A percentile compares a stretch with the other conserved stretches of the same genome.
phyloP scores from a whole-genome alignment of 2,329 filamentous ascomycete genomes.

The Scedosporium aurantiacum region DNA sequence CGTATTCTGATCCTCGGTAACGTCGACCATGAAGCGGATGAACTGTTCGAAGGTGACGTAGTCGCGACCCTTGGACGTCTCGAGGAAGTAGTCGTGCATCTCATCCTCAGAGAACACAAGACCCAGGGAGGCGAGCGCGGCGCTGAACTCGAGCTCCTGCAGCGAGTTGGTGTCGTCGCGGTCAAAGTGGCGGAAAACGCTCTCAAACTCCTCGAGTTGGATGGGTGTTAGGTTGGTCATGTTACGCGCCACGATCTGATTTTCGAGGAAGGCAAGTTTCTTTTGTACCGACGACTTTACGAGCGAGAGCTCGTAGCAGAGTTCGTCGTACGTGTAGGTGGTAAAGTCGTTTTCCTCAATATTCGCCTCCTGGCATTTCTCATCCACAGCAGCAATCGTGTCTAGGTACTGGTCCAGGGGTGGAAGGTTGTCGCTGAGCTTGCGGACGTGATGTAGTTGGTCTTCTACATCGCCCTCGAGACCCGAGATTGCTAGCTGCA shows the following conservation, averaged over 20 bases:
- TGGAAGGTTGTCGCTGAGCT: constrained; percentile 72
- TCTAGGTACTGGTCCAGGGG: constrained; percentile 87
- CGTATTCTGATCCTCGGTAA: constrained; percentile 97
- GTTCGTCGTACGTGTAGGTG: constrained; percentile 96
- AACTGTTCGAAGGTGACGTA: constrained; percentile 96
- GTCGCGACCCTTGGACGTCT: constrained; percentile 68
- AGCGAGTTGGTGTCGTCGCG: constrained; percentile 83
- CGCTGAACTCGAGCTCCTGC: constrained; percentile 89
- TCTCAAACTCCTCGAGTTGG: constrained; percentile 96
- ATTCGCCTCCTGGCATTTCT: constrained; percentile 88
- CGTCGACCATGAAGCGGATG: constrained; percentile 98
- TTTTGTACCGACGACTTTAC: constrained; percentile 90
- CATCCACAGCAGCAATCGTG: constrained; percentile 75
- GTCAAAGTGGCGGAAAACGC: constrained; percentile 96
- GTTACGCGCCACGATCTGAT: constrained; percentile 93
- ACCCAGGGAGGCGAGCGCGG: constrained; percentile 86
- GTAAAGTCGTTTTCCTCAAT: constrained; percentile 99
- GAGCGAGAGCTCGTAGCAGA: constrained; percentile 83
- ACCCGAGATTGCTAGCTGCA: constrained; percentile 91
- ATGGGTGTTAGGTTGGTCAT: constrained; percentile 99
- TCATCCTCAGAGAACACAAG: constrained; percentile 95
- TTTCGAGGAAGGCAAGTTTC: constrained; percentile 92
- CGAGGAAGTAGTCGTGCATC: constrained; percentile 90
- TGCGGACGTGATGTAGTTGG: constrained; percentile 77
- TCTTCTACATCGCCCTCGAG: constrained; percentile 95